phyloP scores from a whole-genome alignment of 108 stramenopile genomes.

The Discostella stelligeroides region DNA sequence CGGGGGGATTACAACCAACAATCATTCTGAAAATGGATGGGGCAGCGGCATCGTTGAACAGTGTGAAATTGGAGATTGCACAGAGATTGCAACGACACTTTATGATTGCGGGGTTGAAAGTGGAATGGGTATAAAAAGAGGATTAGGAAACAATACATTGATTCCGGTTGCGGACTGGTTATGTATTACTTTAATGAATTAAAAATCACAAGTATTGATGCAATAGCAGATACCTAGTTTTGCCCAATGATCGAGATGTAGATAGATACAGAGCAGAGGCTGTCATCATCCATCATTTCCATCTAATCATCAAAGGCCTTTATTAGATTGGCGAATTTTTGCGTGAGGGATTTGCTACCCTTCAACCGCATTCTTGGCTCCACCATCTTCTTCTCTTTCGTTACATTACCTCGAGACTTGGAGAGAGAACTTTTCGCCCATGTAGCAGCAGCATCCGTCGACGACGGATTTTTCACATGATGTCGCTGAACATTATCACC shows the following conservation, averaged over 20 bases:
- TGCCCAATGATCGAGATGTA: too few relatives aligned
- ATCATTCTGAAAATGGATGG: conserved; percentile 93
- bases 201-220: too few relatives aligned
- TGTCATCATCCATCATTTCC: too few relatives aligned
- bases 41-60: conserved; percentile 77
- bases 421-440: not conserved
- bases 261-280: too few relatives aligned
- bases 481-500: not conserved
- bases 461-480: not conserved
- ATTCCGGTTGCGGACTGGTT: not conserved
- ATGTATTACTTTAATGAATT: too few relatives aligned
- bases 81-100: conserved; percentile 95
- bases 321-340: conserved; percentile 42
- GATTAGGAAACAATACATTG: not conserved
- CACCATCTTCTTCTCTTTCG: conserved; percentile 27
- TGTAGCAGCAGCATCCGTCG: not conserved
- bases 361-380: conserved; percentile 41
- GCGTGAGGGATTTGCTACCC: conserved; percentile 37
- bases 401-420: not conserved
- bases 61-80: conserved; percentile 95
- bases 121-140: conserved; percentile 64
- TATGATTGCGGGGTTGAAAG: conserved; percentile 89
- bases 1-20: conserved; percentile 79
- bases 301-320: conserved; percentile 30
- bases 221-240: too few relatives aligned